Evolutionary conservation across 768 basidiomycete genomes (phyloP), one percentile per base, ranked within the genome.

Genomic region (Cystofilobasidium ferigula): DNA sequence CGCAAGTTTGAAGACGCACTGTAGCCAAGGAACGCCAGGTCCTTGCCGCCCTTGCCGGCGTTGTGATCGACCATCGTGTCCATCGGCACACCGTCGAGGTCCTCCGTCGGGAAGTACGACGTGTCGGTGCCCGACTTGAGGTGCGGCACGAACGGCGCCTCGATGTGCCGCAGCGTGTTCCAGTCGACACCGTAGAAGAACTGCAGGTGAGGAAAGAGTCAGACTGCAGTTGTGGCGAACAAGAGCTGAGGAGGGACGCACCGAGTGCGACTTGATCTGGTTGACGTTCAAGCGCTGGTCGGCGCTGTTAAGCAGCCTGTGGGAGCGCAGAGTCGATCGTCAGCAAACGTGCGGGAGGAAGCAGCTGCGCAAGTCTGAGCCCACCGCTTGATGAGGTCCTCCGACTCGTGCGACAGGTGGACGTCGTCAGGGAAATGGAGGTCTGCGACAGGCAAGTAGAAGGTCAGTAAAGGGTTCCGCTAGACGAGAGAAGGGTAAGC

Each of bases 31-130:
- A 84, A 84, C 1, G 82, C 82, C 48, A 84, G 75, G 70, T 84
- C 82, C 73, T 82, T 83, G 74, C 78, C 80, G 26, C 80, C 77
- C 20, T 77, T 79, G 20, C 73, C 72, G 14, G 53, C 65, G 14
- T 48, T 43, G 32, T 53, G 51, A 63, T 81, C 80, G 4, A 73
- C 74, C 12, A 80, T 78, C 61, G 80, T 77, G 35, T 83, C 82
- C 51, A 54, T 54, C 0, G 80, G 77, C 16, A 76, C 85, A 76
- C 91, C 87, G 64, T 93, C 89, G 62, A 93, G 81, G 71, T 94
- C 90, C 68, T 95, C 91, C 2, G 88, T 92, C 0, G 93, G 93
- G 82, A 95, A 95, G 78, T 95, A 95, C n/a, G 90, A 92, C 1
- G 93, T 95, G 70, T 97, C 93, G 40, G 91, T 93, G 73, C 93